A percentile compares a stretch with the other conserved stretches of the same genome.
Conservation (phyloP, 2,329 filamentous ascomycete genomes). For the Teratosphaeria destructans region DNA sequence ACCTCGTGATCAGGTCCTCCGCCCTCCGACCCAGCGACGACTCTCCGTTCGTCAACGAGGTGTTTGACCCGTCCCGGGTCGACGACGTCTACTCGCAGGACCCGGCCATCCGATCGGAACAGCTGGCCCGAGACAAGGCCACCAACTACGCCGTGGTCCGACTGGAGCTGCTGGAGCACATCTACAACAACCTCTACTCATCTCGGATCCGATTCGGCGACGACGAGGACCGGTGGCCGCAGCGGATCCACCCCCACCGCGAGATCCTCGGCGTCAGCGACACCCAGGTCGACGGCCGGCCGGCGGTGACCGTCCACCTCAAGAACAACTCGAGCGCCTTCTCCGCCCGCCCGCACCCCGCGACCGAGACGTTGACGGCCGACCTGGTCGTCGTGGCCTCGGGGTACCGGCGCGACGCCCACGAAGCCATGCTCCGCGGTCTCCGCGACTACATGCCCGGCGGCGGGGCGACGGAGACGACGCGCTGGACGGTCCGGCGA, state of each 20-base stretch:
- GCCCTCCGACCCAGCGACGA: slow-evolving; percentile 87
- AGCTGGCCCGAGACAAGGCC: slow-evolving; percentile 59
- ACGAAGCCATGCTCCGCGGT: slow-evolving; percentile 63
- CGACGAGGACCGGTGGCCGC: slow-evolving; percentile 67
- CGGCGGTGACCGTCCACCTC: slow-evolving; percentile 49
- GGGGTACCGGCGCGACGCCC: slow-evolving; percentile 69
- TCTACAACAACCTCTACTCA: slow-evolving; percentile 81
- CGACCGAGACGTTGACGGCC: slow-evolving; percentile 55
- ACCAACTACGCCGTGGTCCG: slow-evolving; percentile 96
- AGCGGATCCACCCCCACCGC: slow-evolving; percentile 64
- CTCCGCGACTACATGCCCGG: slow-evolving; percentile 56
- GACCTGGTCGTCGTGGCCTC: slow-evolving; percentile 80
- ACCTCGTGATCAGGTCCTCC: slow-evolving; percentile 69
- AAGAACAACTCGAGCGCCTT: slow-evolving; percentile 39
- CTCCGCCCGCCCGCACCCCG: slow-evolving; percentile 26
- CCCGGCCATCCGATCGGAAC: slow-evolving; percentile 48
- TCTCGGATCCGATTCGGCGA: slow-evolving; percentile 61
- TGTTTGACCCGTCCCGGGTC: slow-evolving; percentile 83
- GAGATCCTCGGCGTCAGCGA: slow-evolving; percentile 48
- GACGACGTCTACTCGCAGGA: slow-evolving; percentile 64
- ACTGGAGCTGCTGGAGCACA: slow-evolving; percentile 75
- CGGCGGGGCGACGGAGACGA: slow-evolving; percentile 27
- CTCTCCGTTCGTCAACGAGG: slow-evolving; percentile 92
- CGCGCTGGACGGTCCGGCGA: slow-evolving; percentile 57
- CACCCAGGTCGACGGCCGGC: slow-evolving; percentile 25